Conservation (phyloP, 2,329 filamentous ascomycete genomes). For the Grosmannia serpens region DNA sequence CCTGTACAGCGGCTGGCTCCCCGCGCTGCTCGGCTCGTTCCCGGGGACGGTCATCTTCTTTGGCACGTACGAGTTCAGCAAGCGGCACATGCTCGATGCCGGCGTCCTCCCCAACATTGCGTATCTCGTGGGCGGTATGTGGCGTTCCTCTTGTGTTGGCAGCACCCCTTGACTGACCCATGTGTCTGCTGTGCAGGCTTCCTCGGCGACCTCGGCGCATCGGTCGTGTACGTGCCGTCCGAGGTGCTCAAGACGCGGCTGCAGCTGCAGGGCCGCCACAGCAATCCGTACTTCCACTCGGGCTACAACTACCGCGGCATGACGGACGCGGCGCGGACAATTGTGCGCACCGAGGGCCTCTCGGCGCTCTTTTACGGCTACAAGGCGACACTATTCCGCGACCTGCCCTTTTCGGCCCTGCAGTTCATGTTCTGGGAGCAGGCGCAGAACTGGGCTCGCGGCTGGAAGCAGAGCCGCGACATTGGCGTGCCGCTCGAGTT, state of each 20-base stretch:
- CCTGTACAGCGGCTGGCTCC: slow-evolving; percentile 86
- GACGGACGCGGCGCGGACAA: slow-evolving; percentile 72
- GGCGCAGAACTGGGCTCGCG: slow-evolving; percentile 69
- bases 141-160: background rate
- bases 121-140: slow-evolving; percentile 70
- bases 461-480: slow-evolving; percentile 67
- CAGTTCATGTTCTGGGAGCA: slow-evolving; percentile 99
- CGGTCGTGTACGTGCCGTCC: slow-evolving; percentile 87
- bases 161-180: too few relatives aligned
- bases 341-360: slow-evolving; percentile 70
- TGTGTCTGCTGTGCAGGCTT: slow-evolving; percentile 52
- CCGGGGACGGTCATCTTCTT: slow-evolving; percentile 93
- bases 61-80: slow-evolving; percentile 91
- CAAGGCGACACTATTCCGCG: slow-evolving; percentile 87
- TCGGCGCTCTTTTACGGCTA: slow-evolving; percentile 91
- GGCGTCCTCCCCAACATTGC: slow-evolving; percentile 73
- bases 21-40: slow-evolving; percentile 84
- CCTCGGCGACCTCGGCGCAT: slow-evolving; percentile 82
- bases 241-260: slow-evolving; percentile 96
- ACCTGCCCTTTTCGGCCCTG: slow-evolving; percentile 88
- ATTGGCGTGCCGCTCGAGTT: slow-evolving; percentile 82
- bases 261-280: slow-evolving; percentile 87
- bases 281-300: slow-evolving; percentile 86
- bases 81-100: slow-evolving; percentile 73
- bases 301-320: slow-evolving; percentile 94